Evolutionary conservation across 2,329 filamentous ascomycete genomes (phyloP).

Genomic region (Phyllosticta ampelicida): DNA sequence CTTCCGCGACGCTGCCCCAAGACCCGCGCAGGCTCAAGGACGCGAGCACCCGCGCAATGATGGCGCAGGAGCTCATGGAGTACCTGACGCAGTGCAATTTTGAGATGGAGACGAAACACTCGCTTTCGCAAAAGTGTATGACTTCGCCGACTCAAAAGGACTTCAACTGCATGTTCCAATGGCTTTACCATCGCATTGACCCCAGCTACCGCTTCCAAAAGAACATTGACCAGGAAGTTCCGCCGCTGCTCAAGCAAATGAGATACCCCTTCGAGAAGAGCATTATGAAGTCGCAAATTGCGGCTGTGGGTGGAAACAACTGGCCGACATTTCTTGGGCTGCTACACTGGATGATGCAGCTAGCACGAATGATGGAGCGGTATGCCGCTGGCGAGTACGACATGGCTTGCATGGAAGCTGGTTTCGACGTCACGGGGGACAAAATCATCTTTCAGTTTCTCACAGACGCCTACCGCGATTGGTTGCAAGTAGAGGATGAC

Average conservation of each 20-base stretch:
- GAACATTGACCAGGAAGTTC: slow-evolving; percentile 89
- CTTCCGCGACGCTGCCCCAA: slow-evolving; percentile 67
- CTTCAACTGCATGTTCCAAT: slow-evolving; percentile 96
- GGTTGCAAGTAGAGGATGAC: slow-evolving; percentile 65
- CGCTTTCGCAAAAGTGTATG: slow-evolving; percentile 78
- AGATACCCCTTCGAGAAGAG: slow-evolving; percentile 91
- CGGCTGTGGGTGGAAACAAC: slow-evolving; percentile 90
- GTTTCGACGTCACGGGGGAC: slow-evolving; percentile 78
- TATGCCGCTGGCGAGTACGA: slow-evolving; percentile 73
- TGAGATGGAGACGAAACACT: slow-evolving; percentile 95
- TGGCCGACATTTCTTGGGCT: slow-evolving; percentile 92
- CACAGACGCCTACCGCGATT: slow-evolving; percentile 81
- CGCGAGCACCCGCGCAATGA: slow-evolving; percentile 64
- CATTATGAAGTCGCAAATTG: slow-evolving; percentile 92
- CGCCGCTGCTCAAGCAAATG: slow-evolving; percentile 81
- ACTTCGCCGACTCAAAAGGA: slow-evolving; percentile 96
- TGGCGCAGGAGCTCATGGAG: slow-evolving; percentile 82
- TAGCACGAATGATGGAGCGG: slow-evolving; percentile 85
- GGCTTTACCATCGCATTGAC: slow-evolving; percentile 92
- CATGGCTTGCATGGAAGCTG: slow-evolving; percentile 77
- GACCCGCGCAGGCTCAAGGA: slow-evolving; percentile 84
- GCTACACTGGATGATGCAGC: slow-evolving; percentile 98
- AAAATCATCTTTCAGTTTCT: slow-evolving; percentile 92
- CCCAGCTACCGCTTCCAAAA: slow-evolving; percentile 89
- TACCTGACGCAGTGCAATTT: slow-evolving; percentile 92